A percentile compares a stretch with the other conserved stretches of the same genome.
These are phyloP conservation scores for Discostella stelligera DNA, from an alignment of 352 stramenopile species.

Conservation along the genomic window DNA sequence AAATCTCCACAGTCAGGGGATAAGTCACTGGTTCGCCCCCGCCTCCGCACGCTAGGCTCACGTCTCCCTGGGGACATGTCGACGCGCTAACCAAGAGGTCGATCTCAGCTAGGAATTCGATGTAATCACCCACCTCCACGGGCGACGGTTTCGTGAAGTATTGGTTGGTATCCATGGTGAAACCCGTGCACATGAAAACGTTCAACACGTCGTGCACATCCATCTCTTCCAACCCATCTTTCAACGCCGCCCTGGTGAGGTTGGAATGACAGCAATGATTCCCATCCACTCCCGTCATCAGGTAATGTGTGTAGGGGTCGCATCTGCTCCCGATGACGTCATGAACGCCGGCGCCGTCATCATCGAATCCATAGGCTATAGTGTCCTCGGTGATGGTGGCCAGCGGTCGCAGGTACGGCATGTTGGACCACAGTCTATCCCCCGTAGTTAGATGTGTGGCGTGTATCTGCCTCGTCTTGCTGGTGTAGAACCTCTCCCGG, in stretches of 20 bases:
- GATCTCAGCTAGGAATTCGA: conserved; percentile 64
- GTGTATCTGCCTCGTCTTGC: conserved; percentile 62
- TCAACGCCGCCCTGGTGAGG: conserved; percentile 36
- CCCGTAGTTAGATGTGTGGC: conserved; percentile 56
- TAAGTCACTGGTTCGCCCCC: conserved; percentile 33
- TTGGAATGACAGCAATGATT: conserved; percentile 63
- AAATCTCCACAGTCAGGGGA: conserved; percentile 57
- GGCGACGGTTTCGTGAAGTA: conserved; percentile 67
- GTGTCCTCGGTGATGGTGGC: conserved; percentile 59
- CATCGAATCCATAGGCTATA: conserved; percentile 62
- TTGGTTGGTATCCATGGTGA: conserved; percentile 60
- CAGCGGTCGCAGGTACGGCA: conserved; percentile 57
- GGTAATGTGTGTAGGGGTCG: conserved; percentile 60
- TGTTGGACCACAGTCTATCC: conserved; percentile 58
- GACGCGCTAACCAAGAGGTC: conserved; percentile 52
- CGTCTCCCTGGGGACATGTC: conserved; percentile 61
- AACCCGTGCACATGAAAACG: conserved; percentile 66
- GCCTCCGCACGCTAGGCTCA: conserved; percentile 58
- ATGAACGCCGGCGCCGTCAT: conserved; percentile 62
- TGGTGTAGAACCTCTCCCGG: conserved; percentile 56
- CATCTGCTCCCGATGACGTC: conserved; percentile 62
- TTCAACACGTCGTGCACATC: conserved; percentile 66
- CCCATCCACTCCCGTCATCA: conserved; percentile 46
- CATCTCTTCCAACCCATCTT: conserved; percentile 39
- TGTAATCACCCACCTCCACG: conserved; percentile 62